Conservation (phyloP, 1,139 yeast genomes). For the Suhomyces wounanorum region DNA sequence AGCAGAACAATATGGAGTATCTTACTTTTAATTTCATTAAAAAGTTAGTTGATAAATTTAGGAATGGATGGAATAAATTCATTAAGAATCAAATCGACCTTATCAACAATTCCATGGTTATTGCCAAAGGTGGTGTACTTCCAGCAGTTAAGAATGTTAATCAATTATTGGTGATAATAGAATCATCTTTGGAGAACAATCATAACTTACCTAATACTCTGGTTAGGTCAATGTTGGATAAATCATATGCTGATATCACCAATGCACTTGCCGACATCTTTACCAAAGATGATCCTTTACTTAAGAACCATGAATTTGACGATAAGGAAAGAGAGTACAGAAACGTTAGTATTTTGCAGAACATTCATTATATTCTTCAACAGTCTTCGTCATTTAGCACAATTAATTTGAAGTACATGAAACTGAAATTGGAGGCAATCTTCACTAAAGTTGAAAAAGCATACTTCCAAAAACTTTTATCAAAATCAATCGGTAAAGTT, state of each 20-base stretch:
- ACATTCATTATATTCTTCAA: conserved; percentile 59
- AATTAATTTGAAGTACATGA: conserved; percentile 37
- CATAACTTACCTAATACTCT: conserved; percentile 24
- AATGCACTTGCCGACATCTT: conserved; percentile 41
- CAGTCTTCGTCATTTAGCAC: conserved; percentile 41
- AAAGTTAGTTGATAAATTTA: conserved; percentile 54
- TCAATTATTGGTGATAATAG: conserved; percentile 37
- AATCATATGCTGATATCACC: conserved; percentile 42
- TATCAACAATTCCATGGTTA: conserved; percentile 52
- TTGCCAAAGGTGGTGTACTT: conserved; percentile 45
- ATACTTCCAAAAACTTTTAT: conserved; percentile 50
- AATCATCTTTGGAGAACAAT: conserved; percentile 29
- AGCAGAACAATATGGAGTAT: conserved; percentile 59
- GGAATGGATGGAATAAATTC: conserved; percentile 59
- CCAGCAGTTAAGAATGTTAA: conserved; percentile 38
- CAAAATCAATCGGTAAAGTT: conserved; percentile 58
- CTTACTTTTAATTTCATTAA: conserved; percentile 51
- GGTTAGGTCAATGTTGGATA: conserved; percentile 39
- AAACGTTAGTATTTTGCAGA: conserved; percentile 63
- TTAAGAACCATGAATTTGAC: conserved; percentile 48
- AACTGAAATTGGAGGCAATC: conserved; percentile 47
- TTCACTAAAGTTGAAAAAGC: conserved; percentile 45
- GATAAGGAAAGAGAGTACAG: conserved; percentile 61
- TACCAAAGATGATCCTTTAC: conserved; percentile 44
- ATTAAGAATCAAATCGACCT: conserved; percentile 55